phyloP scores from a whole-genome alignment of 1,139 yeast species.

The Pichia sp. region DNA sequence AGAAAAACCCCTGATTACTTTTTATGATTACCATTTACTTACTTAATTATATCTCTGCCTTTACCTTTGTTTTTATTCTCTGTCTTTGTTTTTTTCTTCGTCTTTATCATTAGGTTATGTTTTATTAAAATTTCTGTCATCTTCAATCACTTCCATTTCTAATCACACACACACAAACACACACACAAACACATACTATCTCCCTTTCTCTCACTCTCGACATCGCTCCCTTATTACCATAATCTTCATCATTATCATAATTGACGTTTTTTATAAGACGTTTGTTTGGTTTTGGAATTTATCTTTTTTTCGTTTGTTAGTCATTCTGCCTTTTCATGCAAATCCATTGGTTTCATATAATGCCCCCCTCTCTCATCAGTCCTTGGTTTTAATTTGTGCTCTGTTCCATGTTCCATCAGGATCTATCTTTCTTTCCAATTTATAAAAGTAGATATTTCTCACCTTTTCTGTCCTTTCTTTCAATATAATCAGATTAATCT shows the following conservation, averaged over 20 bases:
- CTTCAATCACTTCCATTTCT: not conserved
- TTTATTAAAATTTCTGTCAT: not conserved
- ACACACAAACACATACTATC: no score
- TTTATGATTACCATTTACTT: conserved; percentile 40
- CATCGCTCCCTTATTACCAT: no score
- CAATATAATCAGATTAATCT: not conserved
- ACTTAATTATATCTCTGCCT: not conserved
- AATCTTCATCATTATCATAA: not conserved
- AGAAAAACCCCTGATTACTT: conserved; percentile 94
- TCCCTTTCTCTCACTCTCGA: not conserved
- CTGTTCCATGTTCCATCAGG: not conserved
- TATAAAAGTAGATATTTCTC: not conserved
- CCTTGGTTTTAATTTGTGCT: not conserved
- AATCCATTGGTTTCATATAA: not conserved
- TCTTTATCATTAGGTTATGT: not conserved
- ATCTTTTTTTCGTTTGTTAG: not conserved
- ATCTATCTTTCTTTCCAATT: not conserved
- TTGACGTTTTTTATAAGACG: not conserved
- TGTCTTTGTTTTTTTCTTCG: not conserved
- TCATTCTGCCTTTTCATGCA: conserved; percentile 1
- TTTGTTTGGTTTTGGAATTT: conserved; percentile 5
- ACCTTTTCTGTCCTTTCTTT: not conserved
- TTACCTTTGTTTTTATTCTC: not conserved
- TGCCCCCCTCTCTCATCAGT: not conserved
- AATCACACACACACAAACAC: no score